Evolutionary conservation across 2,329 filamentous ascomycete species (phyloP), one percentile per base, ranked within the genome.

Genomic region (Aspergillus niger): DNA sequence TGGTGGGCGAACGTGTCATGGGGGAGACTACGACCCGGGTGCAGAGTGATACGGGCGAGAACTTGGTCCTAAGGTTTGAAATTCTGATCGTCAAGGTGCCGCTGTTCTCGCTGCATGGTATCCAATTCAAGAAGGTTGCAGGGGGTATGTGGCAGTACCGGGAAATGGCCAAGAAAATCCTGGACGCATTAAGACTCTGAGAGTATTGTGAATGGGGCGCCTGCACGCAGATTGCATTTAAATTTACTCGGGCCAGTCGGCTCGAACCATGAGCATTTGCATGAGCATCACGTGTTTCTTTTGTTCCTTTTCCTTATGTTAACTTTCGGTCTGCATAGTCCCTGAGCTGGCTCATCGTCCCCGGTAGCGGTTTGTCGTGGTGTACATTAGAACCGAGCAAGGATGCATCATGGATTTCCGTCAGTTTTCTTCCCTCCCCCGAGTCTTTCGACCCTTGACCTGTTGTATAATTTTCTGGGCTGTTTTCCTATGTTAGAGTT

Each of bases 91-190:
- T 99, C 74, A 99, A 99, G 79, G 92, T 99, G 26, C 95, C 95
- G 11, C 81, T 99, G 55, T 87, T 99, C 62, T 92, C 90, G 44
- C 80, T 99, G 59, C 94, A 99, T 72, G 95, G 95, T 52, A 93
- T 99, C 63, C 95, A 98, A 76, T 99, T 99, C 82, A 99, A 99
- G 83, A 92, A 95, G 74, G 89, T 98, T 67, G 87, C 91, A 59
- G 94, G 95, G 38, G 94, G 96, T 61, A 98, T 95, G 60, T 98
- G 94, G 93, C 93, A 97, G 77, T 99, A 96, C 80, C 97, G 97
- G 82, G 94, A 91, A 72, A 96, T 98, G 92, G 95, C 95, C 38
- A 93, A 97, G 77, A 92, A 92, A 70, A 97, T 99, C 70, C 81
- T 99, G 68, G 87, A 90, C 72, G 92, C 95, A 75, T 80, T 99